phyloP scores from a whole-genome alignment of 2,329 filamentous ascomycete species.

The Aspergillus sergii region DNA sequence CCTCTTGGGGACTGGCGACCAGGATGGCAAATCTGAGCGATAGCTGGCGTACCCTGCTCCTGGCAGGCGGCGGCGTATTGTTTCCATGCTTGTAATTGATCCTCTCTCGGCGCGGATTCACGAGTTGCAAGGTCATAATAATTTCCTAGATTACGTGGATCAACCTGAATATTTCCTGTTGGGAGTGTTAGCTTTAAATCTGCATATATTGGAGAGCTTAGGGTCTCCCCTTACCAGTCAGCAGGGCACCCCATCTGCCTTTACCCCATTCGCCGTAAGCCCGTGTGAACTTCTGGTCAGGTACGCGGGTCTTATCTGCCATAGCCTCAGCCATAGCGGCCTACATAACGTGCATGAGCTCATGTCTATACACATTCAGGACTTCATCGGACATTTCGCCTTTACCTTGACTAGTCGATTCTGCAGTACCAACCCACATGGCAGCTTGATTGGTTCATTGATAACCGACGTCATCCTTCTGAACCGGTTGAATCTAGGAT shows the following conservation, averaged over 20 bases:
- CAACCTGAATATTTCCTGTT: conserved; percentile 12
- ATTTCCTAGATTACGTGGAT: conserved; percentile 7
- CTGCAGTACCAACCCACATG: conserved; percentile 9
- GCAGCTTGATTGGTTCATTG: conserved; percentile 6
- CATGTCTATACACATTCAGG: background rate
- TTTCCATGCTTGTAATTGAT: conserved; percentile 7
- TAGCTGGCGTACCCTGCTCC: conserved; percentile 33
- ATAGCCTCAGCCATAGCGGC: conserved; percentile 12
- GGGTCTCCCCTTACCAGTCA: conserved; percentile 1
- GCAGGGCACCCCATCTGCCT: conserved; percentile 6
- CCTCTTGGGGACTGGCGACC: conserved; percentile 39
- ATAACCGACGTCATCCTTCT: background rate
- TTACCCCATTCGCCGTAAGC: conserved; percentile 10
- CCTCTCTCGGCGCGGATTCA: background rate
- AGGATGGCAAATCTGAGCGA: conserved; percentile 43
- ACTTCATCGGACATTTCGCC: background rate
- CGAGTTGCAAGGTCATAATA: background rate
- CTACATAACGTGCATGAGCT: background rate
- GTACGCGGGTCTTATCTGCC: background rate
- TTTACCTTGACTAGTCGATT: conserved; percentile 11
- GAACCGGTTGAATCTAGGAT: background rate
- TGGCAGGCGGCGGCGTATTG: conserved; percentile 18
- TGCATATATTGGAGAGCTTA: background rate
- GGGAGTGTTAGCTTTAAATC: background rate
- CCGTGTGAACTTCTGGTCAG: background rate